phyloP scores from a whole-genome alignment of 2,329 filamentous ascomycete genomes.

The Fusarium penzigii region DNA sequence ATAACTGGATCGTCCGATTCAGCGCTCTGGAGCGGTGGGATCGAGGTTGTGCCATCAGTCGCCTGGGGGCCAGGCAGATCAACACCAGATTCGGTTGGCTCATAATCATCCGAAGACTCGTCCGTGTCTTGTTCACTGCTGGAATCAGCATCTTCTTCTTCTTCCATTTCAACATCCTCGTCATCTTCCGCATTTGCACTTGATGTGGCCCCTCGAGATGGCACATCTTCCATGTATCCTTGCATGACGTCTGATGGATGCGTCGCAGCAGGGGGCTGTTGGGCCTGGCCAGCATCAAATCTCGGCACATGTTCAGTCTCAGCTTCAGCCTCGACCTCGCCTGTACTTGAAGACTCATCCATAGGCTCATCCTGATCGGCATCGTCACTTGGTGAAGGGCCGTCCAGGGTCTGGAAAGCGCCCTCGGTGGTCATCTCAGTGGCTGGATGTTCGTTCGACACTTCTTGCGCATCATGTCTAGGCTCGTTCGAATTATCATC shows the following conservation, averaged over 20 bases:
- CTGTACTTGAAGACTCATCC: constrained; percentile 6
- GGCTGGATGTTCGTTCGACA: not conserved
- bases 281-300: not conserved
- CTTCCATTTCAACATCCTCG: constrained; percentile 27
- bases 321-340: not conserved
- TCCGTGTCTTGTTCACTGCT: constrained; percentile 30
- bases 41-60: constrained; percentile 1
- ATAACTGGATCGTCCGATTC: constrained; percentile 20
- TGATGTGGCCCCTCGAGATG: not conserved
- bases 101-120: constrained; percentile 53
- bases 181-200: constrained; percentile 12
- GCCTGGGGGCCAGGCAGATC: constrained; percentile 14
- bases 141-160: constrained; percentile 15
- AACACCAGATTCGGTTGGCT: constrained; percentile 50
- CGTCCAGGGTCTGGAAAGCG: constrained; percentile 1
- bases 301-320: not conserved
- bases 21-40: constrained; percentile 11
- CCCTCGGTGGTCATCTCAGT: not conserved
- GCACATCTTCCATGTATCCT: not conserved
- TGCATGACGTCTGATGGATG: not conserved
- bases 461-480: constrained; percentile 3
- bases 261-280: not conserved
- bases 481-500: constrained; percentile 1
- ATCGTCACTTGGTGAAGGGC: not conserved
- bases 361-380: constrained; percentile 9